Evolutionary conservation across 176 grass and related monocot genomes (phyloP).

Genomic region (Carex scoparia): DNA sequence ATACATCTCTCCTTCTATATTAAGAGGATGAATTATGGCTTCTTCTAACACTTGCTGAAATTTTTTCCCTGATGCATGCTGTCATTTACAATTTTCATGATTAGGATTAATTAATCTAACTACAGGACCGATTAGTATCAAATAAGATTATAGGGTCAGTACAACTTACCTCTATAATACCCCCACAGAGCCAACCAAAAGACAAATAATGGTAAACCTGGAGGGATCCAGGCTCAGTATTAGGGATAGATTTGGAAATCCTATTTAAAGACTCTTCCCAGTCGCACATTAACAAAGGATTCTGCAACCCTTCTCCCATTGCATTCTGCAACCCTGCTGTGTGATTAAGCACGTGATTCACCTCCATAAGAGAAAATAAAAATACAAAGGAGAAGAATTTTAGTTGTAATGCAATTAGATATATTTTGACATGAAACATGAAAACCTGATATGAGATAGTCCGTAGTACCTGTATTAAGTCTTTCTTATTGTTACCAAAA

Average conservation of each 20-base stretch:
- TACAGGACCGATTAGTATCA: conserved; percentile 8
- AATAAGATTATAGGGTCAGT: neutral
- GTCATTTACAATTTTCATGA: conserved; percentile 31
- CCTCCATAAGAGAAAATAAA: conserved; percentile 36
- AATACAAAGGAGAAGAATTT: neutral
- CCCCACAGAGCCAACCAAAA: conserved; percentile 97
- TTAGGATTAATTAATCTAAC: conserved; percentile 17
- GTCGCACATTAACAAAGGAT: conserved; percentile 61
- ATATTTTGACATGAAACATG: neutral
- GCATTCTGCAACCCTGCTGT: conserved; percentile 87
- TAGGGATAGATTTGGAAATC: conserved; percentile 45
- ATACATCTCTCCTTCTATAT: conserved; percentile 87
- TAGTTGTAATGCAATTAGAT: conserved; percentile 20
- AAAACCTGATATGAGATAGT: neutral
- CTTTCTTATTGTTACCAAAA: conserved; percentile 61
- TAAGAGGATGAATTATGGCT: conserved; percentile 91
- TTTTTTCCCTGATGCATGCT: conserved; percentile 90
- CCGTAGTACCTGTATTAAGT: conserved; percentile 69
- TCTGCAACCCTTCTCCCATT: conserved; percentile 54
- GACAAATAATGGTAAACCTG: conserved; percentile 93
- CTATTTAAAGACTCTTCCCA: conserved; percentile 72
- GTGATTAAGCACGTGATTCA: conserved; percentile 93
- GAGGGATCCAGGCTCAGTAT: conserved; percentile 73
- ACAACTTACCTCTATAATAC: conserved; percentile 77
- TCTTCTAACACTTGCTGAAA: conserved; percentile 90